Evolutionary conservation across 768 basidiomycete genomes (phyloP).

Genomic region (Kwoniella europaea): DNA sequence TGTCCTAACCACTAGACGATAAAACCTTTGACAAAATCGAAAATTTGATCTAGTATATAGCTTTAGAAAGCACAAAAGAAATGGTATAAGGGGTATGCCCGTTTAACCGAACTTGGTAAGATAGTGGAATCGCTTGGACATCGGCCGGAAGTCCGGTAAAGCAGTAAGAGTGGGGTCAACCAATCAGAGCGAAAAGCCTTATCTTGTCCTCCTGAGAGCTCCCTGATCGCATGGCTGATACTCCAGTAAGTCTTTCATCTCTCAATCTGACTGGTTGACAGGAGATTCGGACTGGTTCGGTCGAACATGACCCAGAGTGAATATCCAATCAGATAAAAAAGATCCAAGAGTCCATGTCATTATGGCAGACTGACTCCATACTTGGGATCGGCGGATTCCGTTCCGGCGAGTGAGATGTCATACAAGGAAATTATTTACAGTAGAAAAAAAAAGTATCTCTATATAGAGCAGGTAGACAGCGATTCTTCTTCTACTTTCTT

Average conservation of each 20-base stretch:
- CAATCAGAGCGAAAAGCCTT: constrained; percentile 11
- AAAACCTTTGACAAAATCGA: constrained; percentile 8
- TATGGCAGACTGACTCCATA: not conserved
- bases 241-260: not conserved
- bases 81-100: not conserved
- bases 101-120: not conserved
- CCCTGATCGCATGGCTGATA: constrained; percentile 6
- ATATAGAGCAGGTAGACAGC: constrained; percentile 3
- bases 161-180: not conserved
- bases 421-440: not conserved
- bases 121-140: not conserved
- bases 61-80: too few species aligned
- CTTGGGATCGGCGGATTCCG: not conserved
- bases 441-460: not conserved
- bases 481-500: constrained; percentile 12
- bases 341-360: not conserved
- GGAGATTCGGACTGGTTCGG: not conserved
- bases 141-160: not conserved
- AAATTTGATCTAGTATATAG: constrained; percentile 10
- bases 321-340: not conserved
- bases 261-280: not conserved
- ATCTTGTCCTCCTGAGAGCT: not conserved
- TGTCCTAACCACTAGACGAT: constrained; percentile 20
- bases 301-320: not conserved
- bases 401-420: not conserved